Evolutionary conservation across 129 eudicot genomes (phyloP).

Genomic region (Deinandra increscens): DNA sequence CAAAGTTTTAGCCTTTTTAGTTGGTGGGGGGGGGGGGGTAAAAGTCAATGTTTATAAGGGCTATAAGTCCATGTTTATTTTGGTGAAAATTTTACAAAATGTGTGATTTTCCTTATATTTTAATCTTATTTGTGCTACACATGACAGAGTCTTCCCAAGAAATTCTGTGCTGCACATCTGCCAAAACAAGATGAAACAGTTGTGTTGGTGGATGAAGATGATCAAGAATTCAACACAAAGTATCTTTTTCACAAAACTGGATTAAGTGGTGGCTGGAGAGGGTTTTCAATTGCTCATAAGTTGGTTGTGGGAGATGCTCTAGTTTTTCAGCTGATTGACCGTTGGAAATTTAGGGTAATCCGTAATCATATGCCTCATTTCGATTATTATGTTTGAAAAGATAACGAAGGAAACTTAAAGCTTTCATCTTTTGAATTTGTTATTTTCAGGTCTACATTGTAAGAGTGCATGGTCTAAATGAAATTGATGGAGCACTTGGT

Average conservation of each 20-base stretch:
- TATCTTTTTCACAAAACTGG: slow-evolving; percentile 44
- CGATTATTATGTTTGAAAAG: not conserved
- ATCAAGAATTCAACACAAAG: slow-evolving; percentile 31
- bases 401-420: not conserved
- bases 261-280: slow-evolving; percentile 68
- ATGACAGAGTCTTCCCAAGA: slow-evolving; percentile 47
- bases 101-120: no score
- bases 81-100: no score
- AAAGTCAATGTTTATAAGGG: no score
- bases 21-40: no score
- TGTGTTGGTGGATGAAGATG: slow-evolving; percentile 48
- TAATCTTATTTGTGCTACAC: not conserved
- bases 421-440: not conserved
- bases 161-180: slow-evolving; percentile 39
- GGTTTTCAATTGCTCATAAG: slow-evolving; percentile 48
- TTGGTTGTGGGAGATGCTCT: slow-evolving; percentile 49
- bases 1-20: no score
- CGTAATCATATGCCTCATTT: slow-evolving; percentile 26
- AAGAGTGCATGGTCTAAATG: slow-evolving; percentile 39
- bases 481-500: slow-evolving; percentile 52
- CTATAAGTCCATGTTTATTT: no score
- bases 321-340: slow-evolving; percentile 42
- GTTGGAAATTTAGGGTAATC: slow-evolving; percentile 45
- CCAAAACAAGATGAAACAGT: slow-evolving; percentile 46
- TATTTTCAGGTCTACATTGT: slow-evolving; percentile 49